Evolutionary conservation across 1,284 basidiomycete species (phyloP), one percentile per base, ranked within the genome.

Genomic region (Leccinum fallax): DNA sequence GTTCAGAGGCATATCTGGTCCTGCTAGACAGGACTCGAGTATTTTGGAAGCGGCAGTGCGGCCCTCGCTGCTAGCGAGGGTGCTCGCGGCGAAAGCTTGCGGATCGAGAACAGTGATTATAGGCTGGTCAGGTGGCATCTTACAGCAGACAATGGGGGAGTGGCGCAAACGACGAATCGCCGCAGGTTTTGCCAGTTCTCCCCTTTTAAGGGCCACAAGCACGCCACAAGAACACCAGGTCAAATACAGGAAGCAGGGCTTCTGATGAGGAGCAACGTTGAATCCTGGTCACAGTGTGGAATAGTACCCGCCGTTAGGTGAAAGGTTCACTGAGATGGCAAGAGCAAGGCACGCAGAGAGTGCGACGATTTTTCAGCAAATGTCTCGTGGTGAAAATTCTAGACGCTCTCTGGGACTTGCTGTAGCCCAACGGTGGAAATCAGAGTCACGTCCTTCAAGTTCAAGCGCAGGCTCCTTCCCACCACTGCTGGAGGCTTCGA

Each of bases 21-120:
- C 70, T 63, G 61, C 64, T 69, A 73, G 67, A 65, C 72, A 67
- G 64, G 71, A 72, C 66, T 74, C 63, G 61, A 72, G 63, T 21
- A 28, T 61, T 24, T 30, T 61, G 16, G 63, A 53, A 16, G 71
- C 71, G 4, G 53, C 56, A 48, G 43, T 32, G 26, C 66, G 62
- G 16, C 64, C 67, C 13, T 63, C 59, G 52, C 60, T 62, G 43
- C 59, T 24, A 55, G 64, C 61, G 34, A 74, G 63, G 34, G 11
- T 48, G 26, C 60, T 58, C 8, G 60, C 58, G 61, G 66, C 36
- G 40, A 72, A 65, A 48, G 53, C 28, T 59, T 64, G 62, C 21
- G 11, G 61, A 46, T 70, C 62, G 19, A 75, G 62, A 8, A 63
- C 13, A 28, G 46, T 55, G 62, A 62, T 69, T 13, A n/a, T 10